Evolutionary conservation across 2,329 filamentous ascomycete genomes (phyloP).

Genomic region (Cordyceps fumosorosea): DNA sequence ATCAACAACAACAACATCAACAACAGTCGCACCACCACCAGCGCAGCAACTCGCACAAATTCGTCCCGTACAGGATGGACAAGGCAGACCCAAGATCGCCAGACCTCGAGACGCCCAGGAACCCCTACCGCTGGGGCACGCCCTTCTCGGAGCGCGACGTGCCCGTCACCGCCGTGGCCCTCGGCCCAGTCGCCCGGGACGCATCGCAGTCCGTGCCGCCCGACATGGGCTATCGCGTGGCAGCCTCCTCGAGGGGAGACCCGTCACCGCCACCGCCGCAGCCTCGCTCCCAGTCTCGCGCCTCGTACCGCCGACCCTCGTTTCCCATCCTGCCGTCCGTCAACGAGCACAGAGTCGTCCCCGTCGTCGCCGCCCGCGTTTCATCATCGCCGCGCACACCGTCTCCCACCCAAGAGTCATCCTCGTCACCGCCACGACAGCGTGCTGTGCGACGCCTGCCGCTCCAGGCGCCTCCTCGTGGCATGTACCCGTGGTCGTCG

Average conservation of each 20-base stretch:
- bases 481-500: constrained; percentile 51
- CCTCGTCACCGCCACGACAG: constrained; percentile 28
- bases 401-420: constrained; percentile 26
- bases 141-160: constrained; percentile 89
- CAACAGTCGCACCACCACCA: constrained; percentile 4
- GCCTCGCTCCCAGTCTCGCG: constrained; percentile 45
- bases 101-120: constrained; percentile 49
- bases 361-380: constrained; percentile 29
- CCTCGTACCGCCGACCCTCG: constrained; percentile 58
- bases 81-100: constrained; percentile 44
- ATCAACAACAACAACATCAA: constrained; percentile 6
- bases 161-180: constrained; percentile 65
- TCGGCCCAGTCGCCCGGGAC: constrained; percentile 70
- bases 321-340: constrained; percentile 63
- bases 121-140: constrained; percentile 70
- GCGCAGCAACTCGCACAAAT: constrained; percentile 21
- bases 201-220: constrained; percentile 87
- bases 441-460: constrained; percentile 19
- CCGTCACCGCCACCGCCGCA: constrained; percentile 19
- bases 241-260: constrained; percentile 15
- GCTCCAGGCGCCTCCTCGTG: constrained; percentile 45
- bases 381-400: constrained; percentile 18
- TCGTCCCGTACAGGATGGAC: constrained; percentile 47
- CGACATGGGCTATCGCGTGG: constrained; percentile 69
- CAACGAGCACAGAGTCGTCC: constrained; percentile 48